Percentiles rank a stretch among this genome's conserved stretches.
phyloP scores from a whole-genome alignment of 2,329 filamentous ascomycete species.

The Colletotrichum cereale region DNA sequence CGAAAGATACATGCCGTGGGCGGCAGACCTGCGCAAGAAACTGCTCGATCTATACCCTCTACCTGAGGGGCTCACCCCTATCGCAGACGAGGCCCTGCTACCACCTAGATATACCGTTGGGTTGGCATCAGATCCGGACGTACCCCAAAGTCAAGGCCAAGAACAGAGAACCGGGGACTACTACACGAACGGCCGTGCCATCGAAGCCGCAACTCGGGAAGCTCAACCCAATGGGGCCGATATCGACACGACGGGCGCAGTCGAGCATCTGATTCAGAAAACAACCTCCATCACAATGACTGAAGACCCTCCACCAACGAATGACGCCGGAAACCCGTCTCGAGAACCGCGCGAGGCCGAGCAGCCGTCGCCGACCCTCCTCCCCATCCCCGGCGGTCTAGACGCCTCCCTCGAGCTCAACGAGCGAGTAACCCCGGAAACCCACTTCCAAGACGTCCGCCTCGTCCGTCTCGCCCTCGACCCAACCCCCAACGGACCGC shows the following conservation, averaged over 20 bases:
- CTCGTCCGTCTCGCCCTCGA: conserved; percentile 57
- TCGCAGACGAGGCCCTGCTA: conserved; percentile 80
- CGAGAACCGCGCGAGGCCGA: background rate
- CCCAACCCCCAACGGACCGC: conserved; percentile 42
- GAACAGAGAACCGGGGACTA: background rate
- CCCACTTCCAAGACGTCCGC: conserved; percentile 96
- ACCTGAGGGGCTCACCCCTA: conserved; percentile 73
- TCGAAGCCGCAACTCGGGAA: background rate
- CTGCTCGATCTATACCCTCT: conserved; percentile 78
- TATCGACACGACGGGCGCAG: background rate
- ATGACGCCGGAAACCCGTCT: background rate
- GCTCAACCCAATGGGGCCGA: background rate
- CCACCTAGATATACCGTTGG: conserved; percentile 79
- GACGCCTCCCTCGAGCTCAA: conserved; percentile 74
- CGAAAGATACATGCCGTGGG: conserved; percentile 85
- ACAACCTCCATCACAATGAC: conserved; percentile 17
- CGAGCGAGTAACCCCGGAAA: conserved; percentile 76
- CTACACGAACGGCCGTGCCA: background rate
- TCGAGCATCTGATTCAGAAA: conserved; percentile 8
- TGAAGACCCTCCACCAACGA: background rate
- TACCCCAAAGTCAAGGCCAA: conserved; percentile 41
- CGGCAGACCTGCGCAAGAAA: conserved; percentile 73
- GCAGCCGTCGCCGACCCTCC: conserved; percentile 46
- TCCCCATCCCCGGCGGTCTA: conserved; percentile 70
- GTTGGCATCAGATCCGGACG: conserved; percentile 41